Percentiles rank a stretch among this genome's conserved stretches.
Evolutionary conservation across 2,329 filamentous ascomycete genomes (phyloP).

Genomic region (Pseudogymnoascus sp.): DNA sequence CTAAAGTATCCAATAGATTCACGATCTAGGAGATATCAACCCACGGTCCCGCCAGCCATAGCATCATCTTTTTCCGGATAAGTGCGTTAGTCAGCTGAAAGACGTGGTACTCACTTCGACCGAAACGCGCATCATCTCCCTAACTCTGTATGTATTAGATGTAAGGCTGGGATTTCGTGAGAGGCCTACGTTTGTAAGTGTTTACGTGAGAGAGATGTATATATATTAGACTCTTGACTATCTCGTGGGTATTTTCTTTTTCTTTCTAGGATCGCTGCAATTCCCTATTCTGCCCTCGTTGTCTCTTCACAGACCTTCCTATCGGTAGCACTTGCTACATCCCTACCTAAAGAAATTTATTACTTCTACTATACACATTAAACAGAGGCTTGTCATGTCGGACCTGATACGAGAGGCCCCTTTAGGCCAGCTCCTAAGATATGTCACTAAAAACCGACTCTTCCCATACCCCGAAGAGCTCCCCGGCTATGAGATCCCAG

Average conservation of each 20-base stretch:
- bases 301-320: not conserved
- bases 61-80: not conserved
- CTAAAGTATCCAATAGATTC: not conserved
- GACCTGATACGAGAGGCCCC: conserved; percentile 47
- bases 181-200: not conserved
- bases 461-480: conserved; percentile 55
- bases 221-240: not conserved
- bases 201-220: not conserved
- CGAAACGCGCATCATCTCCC: not conserved
- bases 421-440: conserved; percentile 52
- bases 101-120: not conserved
- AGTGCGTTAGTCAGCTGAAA: not conserved
- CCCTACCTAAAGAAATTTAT: not conserved
- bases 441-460: conserved; percentile 42
- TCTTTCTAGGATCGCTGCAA: not conserved
- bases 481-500: conserved; percentile 45
- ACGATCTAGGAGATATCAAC: not conserved
- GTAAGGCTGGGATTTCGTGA: not conserved
- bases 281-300: not conserved
- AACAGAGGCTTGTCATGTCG: conserved; percentile 1
- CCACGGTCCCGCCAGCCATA: not conserved
- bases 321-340: not conserved
- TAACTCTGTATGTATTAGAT: not conserved
- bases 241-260: not conserved
- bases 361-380: not conserved